Base-by-base conservation (phyloP, 352 stramenopile genomes). In the Peronospora farinosa region DNA sequence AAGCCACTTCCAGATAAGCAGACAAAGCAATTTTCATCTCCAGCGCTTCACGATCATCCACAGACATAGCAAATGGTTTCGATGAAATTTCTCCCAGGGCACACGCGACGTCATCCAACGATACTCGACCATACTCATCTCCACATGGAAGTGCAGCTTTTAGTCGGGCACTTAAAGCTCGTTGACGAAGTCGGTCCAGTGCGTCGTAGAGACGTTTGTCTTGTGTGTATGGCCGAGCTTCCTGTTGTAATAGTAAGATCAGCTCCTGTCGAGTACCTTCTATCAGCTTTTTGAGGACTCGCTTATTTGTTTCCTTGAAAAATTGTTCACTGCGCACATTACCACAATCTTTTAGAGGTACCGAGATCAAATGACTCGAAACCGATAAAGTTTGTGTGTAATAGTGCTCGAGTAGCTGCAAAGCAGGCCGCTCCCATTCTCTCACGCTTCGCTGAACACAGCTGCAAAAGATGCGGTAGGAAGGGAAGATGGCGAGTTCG, bases 151-250 rank as follows among this genome's bases (percentile, higher is more conserved):
- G 23, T 15, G 32, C 28, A 33, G 50, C 25, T 25, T 58, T 16
- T 52, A 60, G 16, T 60, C 30, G 60, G 38, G 25, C 41, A 55
- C 51, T 43, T 31, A 72, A 9, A 31, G 49, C 19, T 28, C 31
- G 27, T 39, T 60, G 55, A 6, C 61, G 56, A 35, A 65, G 54
- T 30, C 51, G 27, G 33, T 68, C 57, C 15, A 72, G 51, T 17
- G 62, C 39, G 5, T 58, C 28, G n/a, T 65, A 67, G 1, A 74
- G 47, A 9, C 51, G 32, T 16, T 31, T 33, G 38, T 78, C 57
- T 45, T 78, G 68, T 9, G 60, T 78, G 36, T 74, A 74, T 13
- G 64, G 68, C 7, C 61, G 51, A n/a, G 47, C 44, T 61, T 75
- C 69, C 13, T 55, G 35, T 10, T 58, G 36, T 3, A 78, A 42